These are phyloP conservation scores for Entophlyctis helioformis DNA, from an alignment of 192 early-diverging fungal genomes.

Conservation along the genomic window DNA sequence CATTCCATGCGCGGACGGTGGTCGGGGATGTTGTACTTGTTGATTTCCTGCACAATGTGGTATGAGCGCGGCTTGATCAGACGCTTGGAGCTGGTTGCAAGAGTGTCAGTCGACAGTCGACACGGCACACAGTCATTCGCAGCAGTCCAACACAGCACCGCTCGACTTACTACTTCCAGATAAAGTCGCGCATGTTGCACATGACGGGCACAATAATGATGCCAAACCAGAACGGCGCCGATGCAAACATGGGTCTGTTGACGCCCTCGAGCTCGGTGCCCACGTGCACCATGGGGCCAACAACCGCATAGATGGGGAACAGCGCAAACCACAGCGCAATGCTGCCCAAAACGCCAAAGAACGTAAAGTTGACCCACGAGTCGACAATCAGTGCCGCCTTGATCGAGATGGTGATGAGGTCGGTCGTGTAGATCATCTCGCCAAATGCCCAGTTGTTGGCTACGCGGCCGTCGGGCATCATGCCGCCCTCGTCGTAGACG, in stretches of 20 bases:
- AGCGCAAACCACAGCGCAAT: slow-evolving; percentile 79
- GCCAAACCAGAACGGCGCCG: slow-evolving; percentile 68
- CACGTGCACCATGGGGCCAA: slow-evolving; percentile 46
- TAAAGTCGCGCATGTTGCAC: slow-evolving; percentile 78
- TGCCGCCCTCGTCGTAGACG: slow-evolving; percentile 56
- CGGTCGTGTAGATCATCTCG: slow-evolving; percentile 76
- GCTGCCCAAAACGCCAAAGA: slow-evolving; percentile 80
- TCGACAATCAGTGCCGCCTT: slow-evolving; percentile 86
- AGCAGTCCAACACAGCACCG: background rate
- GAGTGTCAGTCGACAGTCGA: background rate
- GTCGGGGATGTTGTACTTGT: slow-evolving; percentile 98
- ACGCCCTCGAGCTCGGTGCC: slow-evolving; percentile 37
- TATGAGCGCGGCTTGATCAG: slow-evolving; percentile 73
- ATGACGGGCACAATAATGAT: slow-evolving; percentile 76
- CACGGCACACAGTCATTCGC: slow-evolving; percentile 1
- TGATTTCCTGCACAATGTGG: slow-evolving; percentile 98
- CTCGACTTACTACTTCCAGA: slow-evolving; percentile 85
- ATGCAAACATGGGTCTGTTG: slow-evolving; percentile 17
- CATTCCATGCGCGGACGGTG: slow-evolving; percentile 95
- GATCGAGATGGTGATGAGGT: slow-evolving; percentile 75
- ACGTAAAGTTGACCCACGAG: slow-evolving; percentile 92
- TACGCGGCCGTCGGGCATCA: slow-evolving; percentile 54
- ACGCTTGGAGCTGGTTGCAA: slow-evolving; percentile 52
- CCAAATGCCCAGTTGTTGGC: slow-evolving; percentile 89
- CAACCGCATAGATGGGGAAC: slow-evolving; percentile 68